phyloP scores from a whole-genome alignment of 1,139 yeast genomes.

The Candida mesenterica region DNA sequence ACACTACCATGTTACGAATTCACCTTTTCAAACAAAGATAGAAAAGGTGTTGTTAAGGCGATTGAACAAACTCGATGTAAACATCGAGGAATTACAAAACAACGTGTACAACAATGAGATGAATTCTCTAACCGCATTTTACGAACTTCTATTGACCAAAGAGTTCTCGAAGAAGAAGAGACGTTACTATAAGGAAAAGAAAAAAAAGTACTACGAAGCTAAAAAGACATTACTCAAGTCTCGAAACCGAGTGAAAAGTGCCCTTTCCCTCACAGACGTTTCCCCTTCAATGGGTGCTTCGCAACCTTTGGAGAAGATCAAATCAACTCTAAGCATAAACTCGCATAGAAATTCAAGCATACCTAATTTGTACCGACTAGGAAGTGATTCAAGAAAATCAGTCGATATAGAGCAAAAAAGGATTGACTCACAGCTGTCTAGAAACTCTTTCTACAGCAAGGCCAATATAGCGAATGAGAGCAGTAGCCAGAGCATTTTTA shows the following conservation, averaged over 20 bases:
- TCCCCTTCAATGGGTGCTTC: slow-evolving; percentile 8
- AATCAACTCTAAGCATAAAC: slow-evolving; percentile 37
- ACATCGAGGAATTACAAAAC: slow-evolving; percentile 58
- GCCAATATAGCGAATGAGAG: slow-evolving; percentile 1
- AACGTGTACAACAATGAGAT: slow-evolving; percentile 63
- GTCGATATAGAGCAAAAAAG: slow-evolving; percentile 11
- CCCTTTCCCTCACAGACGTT: slow-evolving; percentile 34
- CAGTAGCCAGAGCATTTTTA: background rate
- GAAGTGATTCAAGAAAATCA: slow-evolving; percentile 11
- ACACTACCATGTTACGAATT: slow-evolving; percentile 34
- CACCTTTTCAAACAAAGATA: slow-evolving; percentile 55
- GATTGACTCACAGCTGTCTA: slow-evolving; percentile 15
- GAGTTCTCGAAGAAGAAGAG: slow-evolving; percentile 46
- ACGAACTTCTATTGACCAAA: slow-evolving; percentile 70
- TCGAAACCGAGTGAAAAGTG: slow-evolving; percentile 49
- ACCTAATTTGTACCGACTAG: slow-evolving; percentile 10
- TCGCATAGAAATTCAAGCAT: slow-evolving; percentile 23
- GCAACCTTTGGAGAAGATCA: slow-evolving; percentile 43
- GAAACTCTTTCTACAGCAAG: slow-evolving; percentile 10
- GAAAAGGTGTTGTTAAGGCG: slow-evolving; percentile 69
- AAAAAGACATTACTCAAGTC: slow-evolving; percentile 47
- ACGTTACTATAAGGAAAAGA: slow-evolving; percentile 33
- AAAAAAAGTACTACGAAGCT: slow-evolving; percentile 40
- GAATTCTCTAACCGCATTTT: slow-evolving; percentile 81
- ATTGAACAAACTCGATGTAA: slow-evolving; percentile 64